Evolutionary conservation across 768 basidiomycete genomes (phyloP).

Genomic region (Phylloporus scabripes): DNA sequence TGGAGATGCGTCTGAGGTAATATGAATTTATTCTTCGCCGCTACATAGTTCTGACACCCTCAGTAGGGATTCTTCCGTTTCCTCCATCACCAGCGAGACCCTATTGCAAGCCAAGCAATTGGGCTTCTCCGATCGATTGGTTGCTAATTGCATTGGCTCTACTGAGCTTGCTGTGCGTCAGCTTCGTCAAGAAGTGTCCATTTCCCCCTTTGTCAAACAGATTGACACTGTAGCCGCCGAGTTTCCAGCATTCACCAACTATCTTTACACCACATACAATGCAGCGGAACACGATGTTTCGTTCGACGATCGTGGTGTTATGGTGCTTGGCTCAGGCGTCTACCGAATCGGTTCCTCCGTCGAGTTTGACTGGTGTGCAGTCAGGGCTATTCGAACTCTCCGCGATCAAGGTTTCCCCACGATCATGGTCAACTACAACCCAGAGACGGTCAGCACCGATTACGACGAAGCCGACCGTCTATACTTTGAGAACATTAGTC

Average conservation of each 20-base stretch:
- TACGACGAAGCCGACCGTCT: constrained; percentile 98
- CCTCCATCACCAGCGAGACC: constrained; percentile 54
- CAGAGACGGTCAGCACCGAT: constrained; percentile 97
- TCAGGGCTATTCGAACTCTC: constrained; percentile 92
- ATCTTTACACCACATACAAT: constrained; percentile 97
- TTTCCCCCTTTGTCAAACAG: constrained; percentile 93
- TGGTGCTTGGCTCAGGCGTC: constrained; percentile 97
- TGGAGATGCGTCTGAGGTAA: constrained; percentile 74
- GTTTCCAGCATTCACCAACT: constrained; percentile 98
- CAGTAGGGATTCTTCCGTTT: constrained; percentile 55
- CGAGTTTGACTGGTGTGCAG: constrained; percentile 99
- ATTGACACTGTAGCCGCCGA: constrained; percentile 99
- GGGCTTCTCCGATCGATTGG: constrained; percentile 92
- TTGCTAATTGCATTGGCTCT: constrained; percentile 77
- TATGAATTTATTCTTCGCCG: constrained; percentile 16
- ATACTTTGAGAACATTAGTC: constrained; percentile 97
- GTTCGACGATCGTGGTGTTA: constrained; percentile 90
- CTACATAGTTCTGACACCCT: neutral
- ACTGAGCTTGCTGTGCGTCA: constrained; percentile 92
- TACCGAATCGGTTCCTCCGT: constrained; percentile 99
- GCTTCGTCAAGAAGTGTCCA: constrained; percentile 75
- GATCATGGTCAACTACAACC: constrained; percentile 99
- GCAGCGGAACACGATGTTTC: constrained; percentile 88
- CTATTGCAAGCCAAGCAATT: constrained; percentile 86
- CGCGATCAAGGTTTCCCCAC: constrained; percentile 93